A percentile compares a stretch with the other conserved stretches of the same genome.
Conservation (phyloP, 2,329 filamentous ascomycete species). For the Lasiodiplodia sp. region DNA sequence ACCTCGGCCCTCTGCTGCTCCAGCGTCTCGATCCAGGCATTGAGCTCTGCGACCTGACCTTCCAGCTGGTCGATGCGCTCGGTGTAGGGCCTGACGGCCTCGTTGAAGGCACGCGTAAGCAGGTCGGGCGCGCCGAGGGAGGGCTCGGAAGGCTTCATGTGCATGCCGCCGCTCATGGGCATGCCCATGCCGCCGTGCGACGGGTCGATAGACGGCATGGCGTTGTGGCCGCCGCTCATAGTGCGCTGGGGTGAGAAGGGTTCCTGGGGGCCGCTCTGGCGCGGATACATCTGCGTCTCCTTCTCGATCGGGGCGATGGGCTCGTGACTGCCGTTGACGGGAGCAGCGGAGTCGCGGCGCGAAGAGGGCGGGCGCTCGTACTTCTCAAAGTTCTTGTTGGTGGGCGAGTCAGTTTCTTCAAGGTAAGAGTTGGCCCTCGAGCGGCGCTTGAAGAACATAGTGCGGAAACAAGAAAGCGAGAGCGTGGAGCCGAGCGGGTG, state of each 20-base stretch:
- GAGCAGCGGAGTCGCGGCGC: conserved; percentile 41
- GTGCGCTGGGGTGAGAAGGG: conserved; percentile 35
- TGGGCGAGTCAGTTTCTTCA: conserved; percentile 47
- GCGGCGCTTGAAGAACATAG: conserved; percentile 59
- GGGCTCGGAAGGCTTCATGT: conserved; percentile 45
- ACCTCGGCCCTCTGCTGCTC: conserved; percentile 60
- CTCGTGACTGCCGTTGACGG: conserved; percentile 40
- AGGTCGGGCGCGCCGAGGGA: conserved; percentile 53
- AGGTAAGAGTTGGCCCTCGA: conserved; percentile 57
- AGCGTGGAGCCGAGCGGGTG: conserved; percentile 33
- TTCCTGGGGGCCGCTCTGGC: conserved; percentile 52
- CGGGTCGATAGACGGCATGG: conserved; percentile 37
- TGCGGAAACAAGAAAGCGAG: conserved; percentile 38
- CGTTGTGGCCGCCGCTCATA: conserved; percentile 31
- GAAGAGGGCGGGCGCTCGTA: conserved; percentile 49
- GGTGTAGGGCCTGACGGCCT: conserved; percentile 59
- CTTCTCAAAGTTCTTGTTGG: conserved; percentile 50
- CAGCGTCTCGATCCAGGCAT: conserved; percentile 58
- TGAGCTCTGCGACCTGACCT: conserved; percentile 58
- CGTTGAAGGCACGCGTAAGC: conserved; percentile 60
- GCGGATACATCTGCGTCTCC: conserved; percentile 52
- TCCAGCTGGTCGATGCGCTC: conserved; percentile 61
- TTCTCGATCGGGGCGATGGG: conserved; percentile 39
- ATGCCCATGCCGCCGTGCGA: conserved; percentile 34
- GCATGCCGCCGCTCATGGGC: conserved; percentile 28